Percentiles rank a stretch among this genome's conserved stretches.
Evolutionary conservation across 768 basidiomycete species (phyloP).

Genomic region (Lentinula sp.): DNA sequence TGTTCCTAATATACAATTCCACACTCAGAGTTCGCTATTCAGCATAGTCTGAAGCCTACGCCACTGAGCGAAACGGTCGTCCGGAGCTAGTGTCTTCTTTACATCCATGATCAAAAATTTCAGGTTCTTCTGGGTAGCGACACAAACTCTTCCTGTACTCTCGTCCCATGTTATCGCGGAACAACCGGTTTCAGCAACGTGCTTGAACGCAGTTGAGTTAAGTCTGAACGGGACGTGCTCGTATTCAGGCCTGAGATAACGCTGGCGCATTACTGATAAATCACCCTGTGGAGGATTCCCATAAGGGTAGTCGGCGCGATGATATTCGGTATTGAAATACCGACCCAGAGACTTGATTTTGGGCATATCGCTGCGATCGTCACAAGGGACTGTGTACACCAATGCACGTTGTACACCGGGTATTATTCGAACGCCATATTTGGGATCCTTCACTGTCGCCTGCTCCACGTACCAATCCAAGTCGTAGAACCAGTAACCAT

Average conservation of each 20-base stretch:
- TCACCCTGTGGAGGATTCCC: slow-evolving; percentile 10
- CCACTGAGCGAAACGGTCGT: slow-evolving; percentile 22
- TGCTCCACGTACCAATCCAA: slow-evolving; percentile 19
- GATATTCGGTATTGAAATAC: slow-evolving; percentile 6
- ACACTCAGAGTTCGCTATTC: slow-evolving; percentile 18
- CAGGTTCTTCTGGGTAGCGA: slow-evolving; percentile 34
- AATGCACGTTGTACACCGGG: slow-evolving; percentile 40
- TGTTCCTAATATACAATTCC: neutral
- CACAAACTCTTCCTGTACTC: slow-evolving; percentile 50
- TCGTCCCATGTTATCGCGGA: slow-evolving; percentile 63
- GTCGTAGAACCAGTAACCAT: slow-evolving; percentile 13
- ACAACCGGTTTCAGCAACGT: slow-evolving; percentile 25
- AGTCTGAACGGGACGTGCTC: slow-evolving; percentile 10
- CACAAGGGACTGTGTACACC: slow-evolving; percentile 27
- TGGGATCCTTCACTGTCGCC: slow-evolving; percentile 19
- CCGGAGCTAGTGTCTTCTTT: slow-evolving; percentile 22
- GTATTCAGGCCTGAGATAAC: slow-evolving; percentile 13
- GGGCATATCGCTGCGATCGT: slow-evolving; percentile 25
- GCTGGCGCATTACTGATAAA: slow-evolving; percentile 15
- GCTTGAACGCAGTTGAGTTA: slow-evolving; percentile 6
- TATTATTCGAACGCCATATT: slow-evolving; percentile 25
- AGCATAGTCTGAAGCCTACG: slow-evolving; percentile 25
- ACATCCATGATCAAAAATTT: slow-evolving; percentile 46
- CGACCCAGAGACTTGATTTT: slow-evolving; percentile 11
- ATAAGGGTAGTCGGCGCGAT: neutral